phyloP scores from a whole-genome alignment of 495 filamentous ascomycete genomes.

The Trichoderma orchidacearum region DNA sequence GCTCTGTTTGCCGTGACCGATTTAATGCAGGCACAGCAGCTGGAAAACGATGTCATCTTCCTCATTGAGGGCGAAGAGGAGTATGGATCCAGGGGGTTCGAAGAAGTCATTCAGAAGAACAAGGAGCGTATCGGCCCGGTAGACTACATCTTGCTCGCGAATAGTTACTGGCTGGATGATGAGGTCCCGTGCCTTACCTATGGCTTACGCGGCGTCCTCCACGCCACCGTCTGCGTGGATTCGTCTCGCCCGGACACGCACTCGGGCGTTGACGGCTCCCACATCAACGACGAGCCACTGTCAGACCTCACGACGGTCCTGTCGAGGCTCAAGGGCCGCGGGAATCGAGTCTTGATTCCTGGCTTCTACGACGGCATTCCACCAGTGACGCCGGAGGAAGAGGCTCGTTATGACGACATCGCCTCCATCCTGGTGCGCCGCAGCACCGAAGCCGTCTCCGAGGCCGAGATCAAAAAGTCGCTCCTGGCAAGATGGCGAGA shows the following conservation, averaged over 20 bases:
- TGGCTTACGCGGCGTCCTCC: slow-evolving; percentile 84
- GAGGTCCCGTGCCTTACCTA: slow-evolving; percentile 92
- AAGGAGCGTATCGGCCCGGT: slow-evolving; percentile 78
- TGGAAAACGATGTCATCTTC: slow-evolving; percentile 81
- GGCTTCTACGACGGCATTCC: slow-evolving; percentile 79
- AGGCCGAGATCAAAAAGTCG: slow-evolving; percentile 55
- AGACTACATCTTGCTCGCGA: slow-evolving; percentile 87
- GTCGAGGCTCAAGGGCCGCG: slow-evolving; percentile 57
- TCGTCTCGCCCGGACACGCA: slow-evolving; percentile 83
- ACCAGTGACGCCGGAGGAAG: slow-evolving; percentile 60
- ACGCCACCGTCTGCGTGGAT: slow-evolving; percentile 76
- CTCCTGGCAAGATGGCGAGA: slow-evolving; percentile 95
- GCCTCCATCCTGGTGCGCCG: slow-evolving; percentile 57
- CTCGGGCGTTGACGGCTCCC: slow-evolving; percentile 87
- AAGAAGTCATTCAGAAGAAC: slow-evolving; percentile 58
- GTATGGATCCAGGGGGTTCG: slow-evolving; percentile 81
- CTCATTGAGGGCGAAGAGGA: slow-evolving; percentile 96
- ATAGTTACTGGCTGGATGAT: slow-evolving; percentile 98
- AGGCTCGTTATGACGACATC: slow-evolving; percentile 73
- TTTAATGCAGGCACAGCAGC: slow-evolving; percentile 57
- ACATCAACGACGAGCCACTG: slow-evolving; percentile 73
- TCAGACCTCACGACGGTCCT: slow-evolving; percentile 80
- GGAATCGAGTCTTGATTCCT: slow-evolving; percentile 48
- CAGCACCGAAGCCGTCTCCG: slow-evolving; percentile 50
- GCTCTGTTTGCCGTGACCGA: slow-evolving; percentile 88